Percentiles rank a stretch among this genome's conserved stretches.
These are phyloP conservation scores for Dendrothele bispora DNA, from an alignment of 768 basidiomycete genomes.

Conservation along the genomic window DNA sequence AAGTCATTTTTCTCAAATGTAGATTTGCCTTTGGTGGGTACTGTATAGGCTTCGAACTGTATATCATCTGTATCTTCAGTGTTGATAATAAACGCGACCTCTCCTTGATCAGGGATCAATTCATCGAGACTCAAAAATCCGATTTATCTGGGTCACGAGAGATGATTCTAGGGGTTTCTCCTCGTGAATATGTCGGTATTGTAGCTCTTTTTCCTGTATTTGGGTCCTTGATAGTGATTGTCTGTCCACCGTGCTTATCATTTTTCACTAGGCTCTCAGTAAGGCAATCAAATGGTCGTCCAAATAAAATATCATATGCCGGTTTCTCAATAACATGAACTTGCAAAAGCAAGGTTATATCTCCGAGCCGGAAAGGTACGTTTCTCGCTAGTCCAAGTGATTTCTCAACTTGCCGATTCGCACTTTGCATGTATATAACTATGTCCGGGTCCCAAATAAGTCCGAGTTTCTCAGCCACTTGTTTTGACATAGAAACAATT, in stretches of 20 bases:
- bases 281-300: slow-evolving; percentile 10
- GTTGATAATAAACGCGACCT: slow-evolving; percentile 4
- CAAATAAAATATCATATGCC: slow-evolving; percentile 12
- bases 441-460: not conserved
- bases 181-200: slow-evolving; percentile 6
- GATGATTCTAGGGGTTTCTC: not conserved
- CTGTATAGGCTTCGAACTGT: not conserved
- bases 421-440: not conserved
- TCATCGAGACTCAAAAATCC: slow-evolving; percentile 5
- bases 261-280: not conserved
- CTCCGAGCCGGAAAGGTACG: slow-evolving; percentile 8
- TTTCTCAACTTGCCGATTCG: not conserved
- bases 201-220: not conserved
- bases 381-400: slow-evolving; percentile 11
- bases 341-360: slow-evolving; percentile 6
- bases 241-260: not conserved
- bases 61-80: not conserved
- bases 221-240: not conserved
- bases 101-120: slow-evolving; percentile 8
- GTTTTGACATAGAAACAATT: not conserved
- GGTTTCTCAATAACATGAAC: slow-evolving; percentile 11
- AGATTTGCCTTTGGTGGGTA: not conserved
- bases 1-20: not conserved
- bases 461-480: not conserved
- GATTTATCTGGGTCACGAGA: not conserved